These are phyloP conservation scores for Didymella pinodella DNA, from an alignment of 2,329 filamentous ascomycete genomes.

Conservation along the genomic window DNA sequence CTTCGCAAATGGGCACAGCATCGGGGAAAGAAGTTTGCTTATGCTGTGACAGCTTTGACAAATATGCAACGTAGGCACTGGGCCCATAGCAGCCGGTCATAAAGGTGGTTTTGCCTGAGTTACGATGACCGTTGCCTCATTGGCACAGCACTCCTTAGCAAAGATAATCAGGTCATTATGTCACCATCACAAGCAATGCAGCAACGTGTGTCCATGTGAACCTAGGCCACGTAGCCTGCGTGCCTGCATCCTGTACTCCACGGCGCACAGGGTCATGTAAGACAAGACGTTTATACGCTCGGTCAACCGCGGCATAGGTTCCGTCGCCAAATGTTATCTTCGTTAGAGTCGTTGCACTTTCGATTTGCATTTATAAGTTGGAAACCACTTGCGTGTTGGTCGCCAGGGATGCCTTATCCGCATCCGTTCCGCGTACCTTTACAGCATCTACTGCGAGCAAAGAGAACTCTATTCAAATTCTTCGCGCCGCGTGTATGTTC, in stretches of 20 bases:
- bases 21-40: slow-evolving; percentile 13
- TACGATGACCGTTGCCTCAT: background rate
- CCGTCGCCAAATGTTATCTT: background rate
- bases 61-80: slow-evolving; percentile 22
- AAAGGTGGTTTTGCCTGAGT: background rate
- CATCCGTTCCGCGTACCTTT: background rate
- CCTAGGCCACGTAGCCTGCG: background rate
- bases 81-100: slow-evolving; percentile 9
- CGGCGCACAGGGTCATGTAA: background rate
- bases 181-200: background rate
- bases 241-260: background rate
- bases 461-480: slow-evolving; percentile 2
- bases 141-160: background rate
- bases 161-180: background rate
- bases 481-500: slow-evolving; percentile 9
- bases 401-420: background rate
- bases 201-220: background rate
- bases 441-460: background rate
- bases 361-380: background rate
- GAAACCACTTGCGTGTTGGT: background rate
- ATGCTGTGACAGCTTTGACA: slow-evolving; percentile 22
- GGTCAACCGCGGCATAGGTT: slow-evolving; percentile 8
- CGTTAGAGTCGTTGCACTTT: background rate
- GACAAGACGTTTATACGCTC: background rate
- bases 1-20: slow-evolving; percentile 1